These are phyloP conservation scores for Wickerhamiella nectarea DNA, from an alignment of 805 yeast genomes.

Conservation along the genomic window DNA sequence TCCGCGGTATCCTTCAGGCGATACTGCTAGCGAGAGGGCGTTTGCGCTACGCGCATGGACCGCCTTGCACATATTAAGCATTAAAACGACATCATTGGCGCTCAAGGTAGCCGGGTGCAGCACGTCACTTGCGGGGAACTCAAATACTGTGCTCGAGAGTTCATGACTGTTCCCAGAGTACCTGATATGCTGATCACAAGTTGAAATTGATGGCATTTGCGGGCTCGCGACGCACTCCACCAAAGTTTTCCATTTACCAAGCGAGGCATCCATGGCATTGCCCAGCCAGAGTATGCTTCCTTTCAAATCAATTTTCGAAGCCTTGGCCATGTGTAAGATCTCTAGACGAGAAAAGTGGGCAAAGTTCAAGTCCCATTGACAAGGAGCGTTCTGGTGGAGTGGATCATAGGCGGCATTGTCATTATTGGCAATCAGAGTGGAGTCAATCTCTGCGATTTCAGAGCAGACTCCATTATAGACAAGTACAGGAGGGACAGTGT, in stretches of 20 bases:
- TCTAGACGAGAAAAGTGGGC: conserved; percentile 67
- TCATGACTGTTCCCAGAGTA: conserved; percentile 13
- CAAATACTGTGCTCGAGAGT: neutral
- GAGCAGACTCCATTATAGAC: conserved; percentile 8
- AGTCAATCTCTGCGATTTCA: conserved; percentile 11
- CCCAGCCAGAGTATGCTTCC: conserved; percentile 58
- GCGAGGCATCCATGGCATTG: conserved; percentile 48
- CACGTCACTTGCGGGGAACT: conserved; percentile 13
- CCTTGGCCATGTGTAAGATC: conserved; percentile 69
- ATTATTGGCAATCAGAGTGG: conserved; percentile 16
- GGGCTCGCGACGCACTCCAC: conserved; percentile 26
- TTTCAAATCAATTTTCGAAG: conserved; percentile 37
- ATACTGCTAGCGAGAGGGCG: conserved; percentile 40
- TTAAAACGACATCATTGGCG: conserved; percentile 25
- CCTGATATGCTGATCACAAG: conserved; percentile 17
- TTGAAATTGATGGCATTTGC: conserved; percentile 15
- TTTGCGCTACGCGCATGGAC: conserved; percentile 31
- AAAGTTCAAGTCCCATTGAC: conserved; percentile 34
- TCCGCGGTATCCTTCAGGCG: conserved; percentile 89
- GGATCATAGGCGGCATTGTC: conserved; percentile 15
- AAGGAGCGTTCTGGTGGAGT: conserved; percentile 15
- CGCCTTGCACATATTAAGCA: conserved; percentile 53
- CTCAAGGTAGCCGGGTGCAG: conserved; percentile 33
- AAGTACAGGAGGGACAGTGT: conserved; percentile 14
- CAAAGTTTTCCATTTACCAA: conserved; percentile 25